Evolutionary conservation across 2,329 filamentous ascomycete species (phyloP).

Genomic region (Ophiocordyceps australis): DNA sequence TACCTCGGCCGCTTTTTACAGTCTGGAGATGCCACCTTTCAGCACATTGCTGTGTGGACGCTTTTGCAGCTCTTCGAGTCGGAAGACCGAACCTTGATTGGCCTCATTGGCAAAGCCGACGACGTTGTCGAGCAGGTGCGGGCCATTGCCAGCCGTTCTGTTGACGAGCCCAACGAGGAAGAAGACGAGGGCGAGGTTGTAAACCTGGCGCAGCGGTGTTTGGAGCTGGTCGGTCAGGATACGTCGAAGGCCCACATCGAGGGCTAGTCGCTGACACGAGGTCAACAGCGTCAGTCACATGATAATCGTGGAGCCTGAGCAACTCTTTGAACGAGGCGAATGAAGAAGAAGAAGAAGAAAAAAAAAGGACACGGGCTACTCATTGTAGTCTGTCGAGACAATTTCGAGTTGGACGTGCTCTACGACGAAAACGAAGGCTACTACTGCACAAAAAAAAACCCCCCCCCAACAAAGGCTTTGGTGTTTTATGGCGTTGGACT

Average conservation of each 20-base stretch:
- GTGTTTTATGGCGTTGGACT: no score
- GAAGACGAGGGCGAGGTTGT: constrained; percentile 90
- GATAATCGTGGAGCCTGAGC: no score
- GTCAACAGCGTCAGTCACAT: no score
- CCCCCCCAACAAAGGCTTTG: no score
- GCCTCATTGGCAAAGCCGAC: constrained; percentile 73
- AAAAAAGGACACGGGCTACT: no score
- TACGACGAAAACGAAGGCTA: no score
- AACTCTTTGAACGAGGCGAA: no score
- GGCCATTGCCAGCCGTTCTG: constrained; percentile 72
- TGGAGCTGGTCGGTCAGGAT: constrained; percentile 67
- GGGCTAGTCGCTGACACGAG: constrained; percentile 41
- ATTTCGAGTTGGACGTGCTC: no score
- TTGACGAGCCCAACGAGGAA: constrained; percentile 78
- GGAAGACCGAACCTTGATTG: constrained; percentile 77
- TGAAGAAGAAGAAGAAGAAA: no score
- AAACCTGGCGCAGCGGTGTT: constrained; percentile 71
- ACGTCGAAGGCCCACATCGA: constrained; percentile 69
- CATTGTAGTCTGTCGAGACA: no score
- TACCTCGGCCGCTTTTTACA: constrained; percentile 86
- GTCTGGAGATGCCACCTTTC: constrained; percentile 91
- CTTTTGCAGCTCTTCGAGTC: constrained; percentile 89
- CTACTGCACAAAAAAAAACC: no score
- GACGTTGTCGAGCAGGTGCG: constrained; percentile 88
- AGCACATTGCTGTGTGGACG: constrained; percentile 98